These are phyloP conservation scores for Somion occarium DNA, from an alignment of 1,284 basidiomycete genomes.

Conservation along the genomic window DNA sequence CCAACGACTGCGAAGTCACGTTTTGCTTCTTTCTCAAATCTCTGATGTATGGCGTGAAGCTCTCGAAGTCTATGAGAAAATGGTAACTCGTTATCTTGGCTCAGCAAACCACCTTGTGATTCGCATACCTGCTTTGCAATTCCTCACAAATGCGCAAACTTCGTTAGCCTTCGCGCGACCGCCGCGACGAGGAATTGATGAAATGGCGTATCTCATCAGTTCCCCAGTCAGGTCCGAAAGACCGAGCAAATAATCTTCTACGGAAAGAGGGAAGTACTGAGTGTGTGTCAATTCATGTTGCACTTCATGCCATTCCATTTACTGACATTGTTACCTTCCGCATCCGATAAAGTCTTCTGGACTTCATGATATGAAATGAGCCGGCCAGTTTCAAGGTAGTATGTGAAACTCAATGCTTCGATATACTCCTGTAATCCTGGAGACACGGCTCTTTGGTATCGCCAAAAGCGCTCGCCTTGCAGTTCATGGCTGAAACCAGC, in stretches of 20 bases:
- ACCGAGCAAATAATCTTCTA: conserved; percentile 87
- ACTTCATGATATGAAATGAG: conserved; percentile 72
- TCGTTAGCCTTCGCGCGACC: conserved; percentile 66
- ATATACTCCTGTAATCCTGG: conserved; percentile 88
- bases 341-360: conserved; percentile 58
- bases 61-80: conserved; percentile 62
- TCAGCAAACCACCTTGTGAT: neutral
- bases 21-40: conserved; percentile 86
- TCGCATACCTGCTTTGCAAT: conserved; percentile 71
- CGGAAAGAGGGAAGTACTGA: conserved; percentile 66
- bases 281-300: neutral
- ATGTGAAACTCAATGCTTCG: conserved; percentile 86
- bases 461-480: conserved; percentile 73
- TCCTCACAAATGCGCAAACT: conserved; percentile 75
- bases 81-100: neutral
- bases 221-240: conserved; percentile 94
- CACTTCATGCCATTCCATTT: neutral
- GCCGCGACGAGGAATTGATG: conserved; percentile 63
- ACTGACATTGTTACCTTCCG: conserved; percentile 50
- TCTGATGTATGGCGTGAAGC: conserved; percentile 59
- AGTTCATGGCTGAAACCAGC: conserved; percentile 62
- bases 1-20: conserved; percentile 80
- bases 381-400: conserved; percentile 74
- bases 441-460: conserved; percentile 73
- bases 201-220: conserved; percentile 94